phyloP scores from a whole-genome alignment of 73 alveolate species.

The Paramecium primaurelia region DNA sequence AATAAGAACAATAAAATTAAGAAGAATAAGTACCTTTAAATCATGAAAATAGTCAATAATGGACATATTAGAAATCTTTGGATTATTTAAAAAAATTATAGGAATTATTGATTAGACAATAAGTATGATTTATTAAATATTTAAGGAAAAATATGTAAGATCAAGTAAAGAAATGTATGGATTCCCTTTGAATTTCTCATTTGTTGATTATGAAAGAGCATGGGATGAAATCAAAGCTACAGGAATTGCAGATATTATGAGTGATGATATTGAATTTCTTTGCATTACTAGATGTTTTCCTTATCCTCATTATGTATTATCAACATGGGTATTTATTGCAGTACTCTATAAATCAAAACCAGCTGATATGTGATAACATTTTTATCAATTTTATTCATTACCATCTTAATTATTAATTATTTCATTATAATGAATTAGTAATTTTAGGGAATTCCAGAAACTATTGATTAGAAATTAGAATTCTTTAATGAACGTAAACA shows the following conservation, averaged over 20 bases:
- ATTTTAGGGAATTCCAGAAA: not conserved
- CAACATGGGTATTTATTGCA: slow-evolving; percentile 94
- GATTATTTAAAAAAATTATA: not conserved
- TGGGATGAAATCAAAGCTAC: slow-evolving; percentile 98
- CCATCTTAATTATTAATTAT: not conserved
- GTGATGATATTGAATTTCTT: slow-evolving; percentile 84
- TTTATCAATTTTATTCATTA: not conserved
- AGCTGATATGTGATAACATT: not conserved
- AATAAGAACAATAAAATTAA: slow-evolving; percentile 48
- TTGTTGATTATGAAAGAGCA: slow-evolving; percentile 73
- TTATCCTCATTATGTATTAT: slow-evolving; percentile 85
- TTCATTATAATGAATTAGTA: not conserved
- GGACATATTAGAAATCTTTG: not conserved
- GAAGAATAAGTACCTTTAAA: not conserved
- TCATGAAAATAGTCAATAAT: slow-evolving; percentile 36
- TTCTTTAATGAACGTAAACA: not conserved
- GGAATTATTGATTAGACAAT: slow-evolving; percentile 40
- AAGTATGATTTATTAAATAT: not conserved
- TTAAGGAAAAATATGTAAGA: slow-evolving; percentile 39
- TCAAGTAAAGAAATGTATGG: slow-evolving; percentile 85
- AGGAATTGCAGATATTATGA: slow-evolving; percentile 88
- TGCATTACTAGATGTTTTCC: slow-evolving; percentile 84
- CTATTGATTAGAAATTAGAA: not conserved
- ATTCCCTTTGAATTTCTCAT: slow-evolving; percentile 88
- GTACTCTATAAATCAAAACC: slow-evolving; percentile 35